Evolutionary conservation across 768 basidiomycete species (phyloP), one percentile per base, ranked within the genome.

Genomic region (Pleurotus djamor): DNA sequence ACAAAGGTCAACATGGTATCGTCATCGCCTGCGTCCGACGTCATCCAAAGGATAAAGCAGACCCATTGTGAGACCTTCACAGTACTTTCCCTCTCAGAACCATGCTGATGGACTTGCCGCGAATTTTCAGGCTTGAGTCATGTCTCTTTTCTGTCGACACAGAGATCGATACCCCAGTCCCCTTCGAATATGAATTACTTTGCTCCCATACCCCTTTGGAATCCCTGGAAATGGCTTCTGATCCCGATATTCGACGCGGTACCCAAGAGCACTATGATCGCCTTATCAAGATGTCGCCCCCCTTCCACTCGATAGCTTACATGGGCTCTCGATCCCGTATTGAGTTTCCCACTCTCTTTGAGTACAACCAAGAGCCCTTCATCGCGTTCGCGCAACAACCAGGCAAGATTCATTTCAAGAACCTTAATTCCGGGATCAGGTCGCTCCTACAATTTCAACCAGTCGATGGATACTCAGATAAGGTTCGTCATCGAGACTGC

Each of bases 1-100:
- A 77, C 66, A 69, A 66, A 63, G 79, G 60, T 52, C 66, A 63
- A 65, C 72, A 65, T 17, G 86, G 84, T 5, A 82, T 90, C 43
- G 78, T 83, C 69, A 81, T 89, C 21, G 79, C 82, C 0, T 87
- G 79, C 65, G 67, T 79, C 2, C 73, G 78, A 8, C 71, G 83
- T 48, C 74, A 66, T 21, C 76, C 71, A 58, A 61, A 66, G 52
- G 16, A 44, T 9, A 44, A 41, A 38, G 12, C 54, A 10, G 21
- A 28, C 10, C 54, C 54, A 16, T 56, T n/a, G 54, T 56, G 28
- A 36, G 54, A 17, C 28, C n/a, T 10, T 10, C 21, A 13, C 41
- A 4, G 48, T 37, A 43, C 7, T 14, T 36, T n/a, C 21, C n/a
- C 9, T 41, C 38, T 4, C 38, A 41, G 13, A 44, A 3, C 10